Evolutionary conservation across 1,139 yeast species (phyloP).

Genomic region (Protomyces pachydermus): DNA sequence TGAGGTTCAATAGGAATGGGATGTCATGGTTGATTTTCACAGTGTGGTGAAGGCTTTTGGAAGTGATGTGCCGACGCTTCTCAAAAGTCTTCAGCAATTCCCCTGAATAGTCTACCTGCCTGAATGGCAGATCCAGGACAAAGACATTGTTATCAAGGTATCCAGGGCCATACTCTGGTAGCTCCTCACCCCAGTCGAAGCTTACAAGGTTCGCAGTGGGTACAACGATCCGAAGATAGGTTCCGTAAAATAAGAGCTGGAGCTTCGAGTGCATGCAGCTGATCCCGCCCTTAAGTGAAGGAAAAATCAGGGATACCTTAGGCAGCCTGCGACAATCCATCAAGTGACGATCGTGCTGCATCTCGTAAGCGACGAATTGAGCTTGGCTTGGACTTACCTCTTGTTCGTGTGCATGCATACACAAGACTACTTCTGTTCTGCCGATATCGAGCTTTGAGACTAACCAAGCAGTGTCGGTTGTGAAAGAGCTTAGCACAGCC

Average conservation of each 20-base stretch:
- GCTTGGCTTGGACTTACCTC: conserved; percentile 10
- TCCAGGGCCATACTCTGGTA: conserved; percentile 16
- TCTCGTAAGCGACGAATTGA: not conserved
- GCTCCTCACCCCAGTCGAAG: conserved; percentile 36
- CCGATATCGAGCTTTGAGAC: conserved; percentile 23
- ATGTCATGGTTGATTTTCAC: not conserved
- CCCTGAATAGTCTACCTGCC: not conserved
- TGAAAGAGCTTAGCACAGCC: conserved; percentile 33
- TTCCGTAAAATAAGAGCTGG: conserved; percentile 33
- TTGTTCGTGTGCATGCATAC: conserved; percentile 30
- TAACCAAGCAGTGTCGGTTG: conserved; percentile 26
- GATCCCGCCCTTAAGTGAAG: conserved; percentile 24
- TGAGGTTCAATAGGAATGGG: conserved; percentile 30
- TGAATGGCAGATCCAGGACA: conserved; percentile 33
- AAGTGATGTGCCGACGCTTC: not conserved
- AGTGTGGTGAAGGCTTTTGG: not conserved
- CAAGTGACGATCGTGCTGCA: not conserved
- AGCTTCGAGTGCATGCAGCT: conserved; percentile 35
- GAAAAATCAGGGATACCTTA: conserved; percentile 15
- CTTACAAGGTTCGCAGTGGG: conserved; percentile 35
- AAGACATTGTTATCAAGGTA: conserved; percentile 33
- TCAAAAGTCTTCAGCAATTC: not conserved
- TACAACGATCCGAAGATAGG: conserved; percentile 32
- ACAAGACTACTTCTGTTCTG: conserved; percentile 25
- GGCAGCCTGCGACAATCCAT: not conserved